A percentile compares a stretch with the other conserved stretches of the same genome.
Conservation (phyloP, 78 protist species). For the Dictyostelium capitatum region DNA sequence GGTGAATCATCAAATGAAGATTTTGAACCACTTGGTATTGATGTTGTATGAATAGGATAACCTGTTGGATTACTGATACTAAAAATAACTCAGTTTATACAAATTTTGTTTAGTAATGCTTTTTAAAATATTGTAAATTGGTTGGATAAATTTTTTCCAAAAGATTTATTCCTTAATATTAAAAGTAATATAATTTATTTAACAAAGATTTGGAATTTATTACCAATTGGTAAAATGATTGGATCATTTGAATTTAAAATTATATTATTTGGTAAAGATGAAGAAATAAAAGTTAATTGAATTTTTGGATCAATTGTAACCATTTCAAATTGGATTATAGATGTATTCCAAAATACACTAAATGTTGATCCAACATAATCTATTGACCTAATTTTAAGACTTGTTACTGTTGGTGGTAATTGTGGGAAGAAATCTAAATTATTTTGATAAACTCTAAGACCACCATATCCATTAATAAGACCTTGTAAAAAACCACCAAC, state of each 20-base stretch:
- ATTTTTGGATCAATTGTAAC: not conserved
- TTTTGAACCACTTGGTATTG: too few relatives aligned
- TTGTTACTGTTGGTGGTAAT: slow-evolving; percentile 10
- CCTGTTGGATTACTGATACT: too few relatives aligned
- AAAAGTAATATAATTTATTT: not conserved
- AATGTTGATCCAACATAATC: slow-evolving; percentile 3
- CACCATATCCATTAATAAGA: slow-evolving; percentile 61
- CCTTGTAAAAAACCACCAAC: slow-evolving; percentile 78
- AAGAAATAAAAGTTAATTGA: not conserved
- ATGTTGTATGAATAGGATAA: too few relatives aligned
- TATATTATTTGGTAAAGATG: not conserved
- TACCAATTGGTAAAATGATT: not conserved
- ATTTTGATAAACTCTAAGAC: slow-evolving; percentile 31
- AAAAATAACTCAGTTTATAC: too few relatives aligned
- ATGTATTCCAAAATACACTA: slow-evolving; percentile 22
- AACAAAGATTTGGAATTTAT: slow-evolving; percentile 7
- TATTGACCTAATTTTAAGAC: not conserved
- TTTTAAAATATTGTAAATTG: too few relatives aligned
- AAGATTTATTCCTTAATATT: too few relatives aligned
- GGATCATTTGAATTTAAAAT: not conserved
- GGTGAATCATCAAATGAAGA: too few relatives aligned
- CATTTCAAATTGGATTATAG: not conserved
- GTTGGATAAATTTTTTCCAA: too few relatives aligned
- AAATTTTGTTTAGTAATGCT: too few relatives aligned
- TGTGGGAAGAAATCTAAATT: slow-evolving; percentile 30